phyloP scores from a whole-genome alignment of 257 asterid species.

The Solanum sejunctum region DNA sequence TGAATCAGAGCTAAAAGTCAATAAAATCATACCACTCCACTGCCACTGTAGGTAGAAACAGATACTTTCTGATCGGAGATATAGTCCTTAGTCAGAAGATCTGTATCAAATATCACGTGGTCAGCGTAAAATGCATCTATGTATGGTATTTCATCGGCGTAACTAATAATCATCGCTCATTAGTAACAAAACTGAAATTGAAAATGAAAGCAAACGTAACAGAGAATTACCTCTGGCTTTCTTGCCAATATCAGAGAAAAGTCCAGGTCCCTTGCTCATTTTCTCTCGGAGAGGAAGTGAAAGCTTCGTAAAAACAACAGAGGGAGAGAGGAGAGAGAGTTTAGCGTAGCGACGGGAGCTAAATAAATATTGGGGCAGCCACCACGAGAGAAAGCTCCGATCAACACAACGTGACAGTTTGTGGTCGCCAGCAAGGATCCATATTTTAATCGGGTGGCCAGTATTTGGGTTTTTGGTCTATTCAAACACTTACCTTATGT shows the following conservation, averaged over 20 bases:
- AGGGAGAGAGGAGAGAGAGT: constrained; percentile 1
- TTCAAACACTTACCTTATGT: not conserved
- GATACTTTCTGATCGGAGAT: constrained; percentile 83
- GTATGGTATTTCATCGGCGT: not conserved
- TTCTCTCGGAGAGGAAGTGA: not conserved
- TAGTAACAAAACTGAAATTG: not conserved
- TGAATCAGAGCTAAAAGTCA: not conserved
- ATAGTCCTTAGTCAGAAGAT: constrained; percentile 85
- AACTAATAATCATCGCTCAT: not conserved
- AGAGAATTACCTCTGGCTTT: constrained; percentile 68
- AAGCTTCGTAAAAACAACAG: not conserved
- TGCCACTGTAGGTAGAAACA: constrained; percentile 56
- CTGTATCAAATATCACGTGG: constrained; percentile 10
- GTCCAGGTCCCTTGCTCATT: constrained; percentile 96
- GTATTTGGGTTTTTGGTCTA: not conserved
- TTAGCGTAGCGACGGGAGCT: not conserved
- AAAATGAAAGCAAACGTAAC: not conserved
- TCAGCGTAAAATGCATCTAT: not conserved
- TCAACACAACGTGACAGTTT: not conserved
- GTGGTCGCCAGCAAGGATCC: not conserved
- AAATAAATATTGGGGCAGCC: not conserved
- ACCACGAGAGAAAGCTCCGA: not conserved
- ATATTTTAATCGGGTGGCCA: not conserved
- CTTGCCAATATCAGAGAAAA: constrained; percentile 86
- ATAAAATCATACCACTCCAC: constrained; percentile 63